These are phyloP conservation scores for Zasmidium angulare DNA, from an alignment of 2,329 filamentous ascomycete species.

Conservation along the genomic window DNA sequence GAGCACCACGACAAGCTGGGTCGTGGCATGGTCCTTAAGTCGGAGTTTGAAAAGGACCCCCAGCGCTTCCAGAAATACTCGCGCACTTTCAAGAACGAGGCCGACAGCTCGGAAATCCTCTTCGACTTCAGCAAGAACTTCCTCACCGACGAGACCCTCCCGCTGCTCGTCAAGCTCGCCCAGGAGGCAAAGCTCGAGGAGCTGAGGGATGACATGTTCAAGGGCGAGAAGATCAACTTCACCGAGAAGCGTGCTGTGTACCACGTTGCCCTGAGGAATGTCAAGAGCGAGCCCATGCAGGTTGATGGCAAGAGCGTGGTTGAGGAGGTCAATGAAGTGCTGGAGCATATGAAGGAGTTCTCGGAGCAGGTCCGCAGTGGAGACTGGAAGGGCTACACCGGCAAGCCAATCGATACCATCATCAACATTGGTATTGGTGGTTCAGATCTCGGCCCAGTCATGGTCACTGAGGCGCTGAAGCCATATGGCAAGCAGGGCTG, in stretches of 20 bases:
- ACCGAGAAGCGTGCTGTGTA: conserved; percentile 95
- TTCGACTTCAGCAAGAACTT: conserved; percentile 99
- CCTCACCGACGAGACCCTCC: conserved; percentile 85
- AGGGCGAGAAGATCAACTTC: conserved; percentile 98
- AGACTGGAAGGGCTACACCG: conserved; percentile 94
- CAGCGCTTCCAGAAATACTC: conserved; percentile 88
- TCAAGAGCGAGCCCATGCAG: conserved; percentile 74
- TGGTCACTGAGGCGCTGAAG: conserved; percentile 98
- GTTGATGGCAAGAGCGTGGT: conserved; percentile 94
- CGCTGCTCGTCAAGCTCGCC: conserved; percentile 83
- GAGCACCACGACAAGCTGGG: conserved; percentile 83
- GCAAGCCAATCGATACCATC: conserved; percentile 95
- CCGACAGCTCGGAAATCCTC: conserved; percentile 80
- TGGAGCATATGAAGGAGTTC: conserved; percentile 98
- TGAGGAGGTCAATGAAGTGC: conserved; percentile 84
- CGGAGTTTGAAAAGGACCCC: conserved; percentile 86
- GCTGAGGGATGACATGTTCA: conserved; percentile 96
- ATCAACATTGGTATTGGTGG: conserved; percentile 98
- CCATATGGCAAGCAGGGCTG: conserved; percentile 82
- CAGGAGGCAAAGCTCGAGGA: conserved; percentile 88
- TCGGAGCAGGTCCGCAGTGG: conserved; percentile 91
- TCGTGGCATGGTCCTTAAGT: conserved; percentile 88
- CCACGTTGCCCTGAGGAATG: conserved; percentile 91
- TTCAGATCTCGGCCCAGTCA: conserved; percentile 95
- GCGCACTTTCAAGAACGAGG: conserved; percentile 75